A percentile compares a stretch with the other conserved stretches of the same genome.
phyloP scores from a whole-genome alignment of 1,284 basidiomycete species.

The Vanrija pseudolonga region DNA sequence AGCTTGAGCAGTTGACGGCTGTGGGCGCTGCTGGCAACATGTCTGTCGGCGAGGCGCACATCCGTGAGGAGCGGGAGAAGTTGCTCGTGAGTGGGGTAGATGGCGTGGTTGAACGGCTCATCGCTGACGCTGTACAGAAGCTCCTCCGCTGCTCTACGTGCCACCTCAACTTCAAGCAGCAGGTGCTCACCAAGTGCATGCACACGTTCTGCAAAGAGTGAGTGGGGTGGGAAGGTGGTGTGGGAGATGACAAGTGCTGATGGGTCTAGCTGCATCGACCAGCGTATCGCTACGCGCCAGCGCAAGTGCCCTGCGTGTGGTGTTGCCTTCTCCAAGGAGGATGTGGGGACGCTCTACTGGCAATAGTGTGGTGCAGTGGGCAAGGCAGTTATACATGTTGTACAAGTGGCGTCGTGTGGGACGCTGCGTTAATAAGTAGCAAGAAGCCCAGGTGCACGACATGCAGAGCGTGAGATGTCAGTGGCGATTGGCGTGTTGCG shows the following conservation, averaged over 20 bases:
- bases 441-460: no score
- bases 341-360: conserved; percentile 81
- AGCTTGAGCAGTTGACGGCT: conserved; percentile 39
- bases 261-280: conserved; percentile 64
- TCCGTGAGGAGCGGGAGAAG: conserved; percentile 57
- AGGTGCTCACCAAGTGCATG: conserved; percentile 88
- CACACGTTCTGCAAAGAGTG: conserved; percentile 61
- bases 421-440: background rate
- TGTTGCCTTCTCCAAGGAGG: conserved; percentile 75
- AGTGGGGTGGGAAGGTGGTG: conserved; percentile 47
- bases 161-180: conserved; percentile 74
- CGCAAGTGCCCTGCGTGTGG: conserved; percentile 94
- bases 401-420: background rate
- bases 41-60: conserved; percentile 54
- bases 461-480: no score
- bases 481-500: no score
- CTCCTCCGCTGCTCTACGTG: conserved; percentile 91
- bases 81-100: conserved; percentile 63
- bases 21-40: conserved; percentile 26
- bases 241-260: conserved; percentile 11
- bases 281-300: conserved; percentile 82
- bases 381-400: background rate
- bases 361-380: conserved; percentile 57
- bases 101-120: background rate
- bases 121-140: conserved; percentile 55